phyloP scores from a whole-genome alignment of 2,329 filamentous ascomycete species.

The Monosporascus ibericus region DNA sequence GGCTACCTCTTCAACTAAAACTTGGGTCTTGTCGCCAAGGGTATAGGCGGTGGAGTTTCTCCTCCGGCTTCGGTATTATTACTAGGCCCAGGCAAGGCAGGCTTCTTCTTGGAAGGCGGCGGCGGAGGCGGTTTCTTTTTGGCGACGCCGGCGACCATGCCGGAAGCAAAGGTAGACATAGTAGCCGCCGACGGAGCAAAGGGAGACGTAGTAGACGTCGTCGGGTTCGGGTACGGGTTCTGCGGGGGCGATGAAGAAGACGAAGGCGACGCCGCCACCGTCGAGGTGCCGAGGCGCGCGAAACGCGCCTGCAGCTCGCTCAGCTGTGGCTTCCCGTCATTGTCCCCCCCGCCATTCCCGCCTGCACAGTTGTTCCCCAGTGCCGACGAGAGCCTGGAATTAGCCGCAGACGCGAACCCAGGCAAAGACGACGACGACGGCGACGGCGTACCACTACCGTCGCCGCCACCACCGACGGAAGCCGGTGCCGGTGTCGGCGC shows the following conservation, averaged over 20 bases:
- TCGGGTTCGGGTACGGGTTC: not conserved
- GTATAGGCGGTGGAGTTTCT: conserved; percentile 44
- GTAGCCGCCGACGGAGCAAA: conserved; percentile 11
- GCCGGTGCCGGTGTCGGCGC: conserved; percentile 18
- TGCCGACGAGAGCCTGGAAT: not conserved
- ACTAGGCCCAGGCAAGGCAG: conserved; percentile 24
- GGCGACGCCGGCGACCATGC: conserved; percentile 17
- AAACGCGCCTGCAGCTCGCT: conserved; percentile 66
- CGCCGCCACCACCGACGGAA: conserved; percentile 22
- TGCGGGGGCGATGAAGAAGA: conserved; percentile 3
- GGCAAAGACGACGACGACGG: conserved; percentile 4
- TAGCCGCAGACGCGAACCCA: not conserved
- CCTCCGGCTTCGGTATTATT: conserved; percentile 16
- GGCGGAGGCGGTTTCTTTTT: conserved; percentile 48
- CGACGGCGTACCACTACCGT: conserved; percentile 12
- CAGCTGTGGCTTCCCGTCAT: conserved; percentile 38
- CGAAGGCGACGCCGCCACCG: conserved; percentile 14
- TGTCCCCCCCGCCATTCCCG: conserved; percentile 4
- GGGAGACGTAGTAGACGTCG: conserved; percentile 5
- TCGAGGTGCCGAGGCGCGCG: conserved; percentile 40
- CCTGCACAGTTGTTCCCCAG: conserved; percentile 2
- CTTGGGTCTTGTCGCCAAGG: conserved; percentile 43
- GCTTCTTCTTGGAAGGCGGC: conserved; percentile 44
- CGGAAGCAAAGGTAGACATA: not conserved
- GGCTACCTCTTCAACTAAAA: conserved; percentile 26